phyloP scores from a whole-genome alignment of 345 rosid genomes.

The Euphorbia pulcherrima region DNA sequence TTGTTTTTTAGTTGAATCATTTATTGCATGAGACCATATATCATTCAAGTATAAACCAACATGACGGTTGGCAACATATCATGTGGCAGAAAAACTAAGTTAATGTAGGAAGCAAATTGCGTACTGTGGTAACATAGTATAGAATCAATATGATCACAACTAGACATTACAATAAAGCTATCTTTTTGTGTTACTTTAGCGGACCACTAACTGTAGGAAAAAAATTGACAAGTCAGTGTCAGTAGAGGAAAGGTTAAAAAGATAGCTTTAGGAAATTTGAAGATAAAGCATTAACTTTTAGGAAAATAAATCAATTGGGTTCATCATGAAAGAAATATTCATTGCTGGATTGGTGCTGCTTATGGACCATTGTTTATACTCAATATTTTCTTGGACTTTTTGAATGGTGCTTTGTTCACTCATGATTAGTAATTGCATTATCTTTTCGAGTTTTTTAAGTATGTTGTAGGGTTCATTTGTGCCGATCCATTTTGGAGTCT shows the following conservation, averaged over 20 bases:
- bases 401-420: conserved; percentile 3
- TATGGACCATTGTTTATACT: conserved; percentile 1
- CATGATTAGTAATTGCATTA: too few species aligned
- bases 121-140: conserved; percentile 5
- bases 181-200: conserved; percentile 7
- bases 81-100: conserved; percentile 1
- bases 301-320: neutral
- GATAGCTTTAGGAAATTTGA: too few species aligned
- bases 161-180: neutral
- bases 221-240: conserved; percentile 30
- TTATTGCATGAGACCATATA: neutral
- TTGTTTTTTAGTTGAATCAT: neutral
- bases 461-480: too few species aligned
- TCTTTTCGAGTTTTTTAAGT: too few species aligned
- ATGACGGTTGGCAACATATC: conserved; percentile 15
- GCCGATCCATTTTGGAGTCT: too few species aligned
- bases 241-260: conserved; percentile 7
- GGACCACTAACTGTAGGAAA: conserved; percentile 23
- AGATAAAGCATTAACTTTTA: conserved; percentile 18
- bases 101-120: too few species aligned
- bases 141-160: conserved; percentile 15
- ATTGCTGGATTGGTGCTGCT: conserved; percentile 6
- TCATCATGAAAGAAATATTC: neutral
- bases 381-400: conserved; percentile 20
- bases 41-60: neutral